Evolutionary conservation across 2,329 filamentous ascomycete species (phyloP), one percentile per base, ranked within the genome.

Genomic region (Dactylellina sp.): DNA sequence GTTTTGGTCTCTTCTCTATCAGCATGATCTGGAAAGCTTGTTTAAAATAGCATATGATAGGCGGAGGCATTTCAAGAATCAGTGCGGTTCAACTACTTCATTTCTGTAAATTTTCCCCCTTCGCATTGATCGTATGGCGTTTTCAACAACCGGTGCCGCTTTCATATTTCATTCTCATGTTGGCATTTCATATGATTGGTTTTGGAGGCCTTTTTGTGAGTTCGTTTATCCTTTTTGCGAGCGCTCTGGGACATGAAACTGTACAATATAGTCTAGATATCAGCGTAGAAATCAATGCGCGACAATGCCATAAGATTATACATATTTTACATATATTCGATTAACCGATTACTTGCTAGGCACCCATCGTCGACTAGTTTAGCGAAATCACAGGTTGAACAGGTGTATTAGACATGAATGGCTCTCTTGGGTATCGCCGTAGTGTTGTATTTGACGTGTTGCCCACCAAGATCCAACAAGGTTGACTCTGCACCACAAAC

Each of bases 51-150:
- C 16, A 49, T 49, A 22, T 22, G 46, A 14, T 9, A 20, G 22
- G 20, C 11, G 16, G 22, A 14, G 25, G 18, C 14, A 22, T 49
- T 28, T 25, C 3, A 25, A 28, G 20, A 35, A 14, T 24, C 22
- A 16, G 28, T 55, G 24, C n/a, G 22, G n/a, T 55, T 40, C 22
- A 24, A 7, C 24, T 40, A 16, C 11, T 40, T 40, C 14, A 22
- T 59, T 47, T 12, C 9, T 52, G 11, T 63, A 42, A n/a, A 39
- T 0, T 39, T 65, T 16, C 24, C 20, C 44, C 57, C 42, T 44
- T 80, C 53, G 76, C 40, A 32, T 63, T 9, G 44, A 42, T 22
- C 71, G 88, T 86, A 86, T 76, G 87, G 68, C 68, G 68, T 72
- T 72, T 63, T 72, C 55, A 63, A 64, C 49, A 64, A 55, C 60